These are phyloP conservation scores for Simplicillium aogashimaense DNA, from an alignment of 2,329 filamentous ascomycete species.

Conservation along the genomic window DNA sequence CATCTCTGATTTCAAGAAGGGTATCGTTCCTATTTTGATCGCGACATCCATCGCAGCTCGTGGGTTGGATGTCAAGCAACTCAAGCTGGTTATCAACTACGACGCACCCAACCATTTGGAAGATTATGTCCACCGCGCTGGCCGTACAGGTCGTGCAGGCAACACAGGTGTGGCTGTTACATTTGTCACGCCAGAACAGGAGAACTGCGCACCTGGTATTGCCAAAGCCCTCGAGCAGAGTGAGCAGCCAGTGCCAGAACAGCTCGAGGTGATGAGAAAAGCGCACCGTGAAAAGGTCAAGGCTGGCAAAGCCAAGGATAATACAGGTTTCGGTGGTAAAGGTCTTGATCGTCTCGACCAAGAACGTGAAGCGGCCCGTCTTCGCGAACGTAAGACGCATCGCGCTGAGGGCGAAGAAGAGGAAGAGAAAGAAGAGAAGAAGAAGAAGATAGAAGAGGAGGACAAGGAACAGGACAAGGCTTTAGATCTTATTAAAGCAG, in stretches of 20 bases:
- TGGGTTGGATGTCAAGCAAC: constrained; percentile 88
- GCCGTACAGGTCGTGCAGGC: constrained; percentile 86
- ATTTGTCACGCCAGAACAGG: constrained; percentile 84
- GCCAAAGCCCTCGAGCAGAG: constrained; percentile 89
- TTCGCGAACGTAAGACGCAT: constrained; percentile 79
- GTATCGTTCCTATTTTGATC: constrained; percentile 79
- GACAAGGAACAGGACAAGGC: constrained; percentile 63
- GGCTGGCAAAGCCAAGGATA: constrained; percentile 80
- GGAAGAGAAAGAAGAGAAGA: constrained; percentile 68
- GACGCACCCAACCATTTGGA: constrained; percentile 91
- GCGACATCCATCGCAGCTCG: constrained; percentile 93
- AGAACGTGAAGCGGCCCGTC: constrained; percentile 77
- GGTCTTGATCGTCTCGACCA: constrained; percentile 87
- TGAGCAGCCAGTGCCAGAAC: constrained; percentile 70
- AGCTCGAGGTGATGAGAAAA: constrained; percentile 54
- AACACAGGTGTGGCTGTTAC: constrained; percentile 93
- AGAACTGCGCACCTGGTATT: constrained; percentile 81
- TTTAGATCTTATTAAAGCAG: constrained; percentile 53
- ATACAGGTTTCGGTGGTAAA: constrained; percentile 87
- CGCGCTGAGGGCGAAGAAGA: constrained; percentile 81
- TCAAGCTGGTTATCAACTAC: constrained; percentile 94
- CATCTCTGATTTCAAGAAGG: constrained; percentile 87
- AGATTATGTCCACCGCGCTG: constrained; percentile 91
- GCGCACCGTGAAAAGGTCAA: constrained; percentile 85
- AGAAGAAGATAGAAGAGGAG: constrained; percentile 58